These are phyloP conservation scores for Leucoagaricus sp. DNA, from an alignment of 1,284 basidiomycete species.

Conservation along the genomic window DNA sequence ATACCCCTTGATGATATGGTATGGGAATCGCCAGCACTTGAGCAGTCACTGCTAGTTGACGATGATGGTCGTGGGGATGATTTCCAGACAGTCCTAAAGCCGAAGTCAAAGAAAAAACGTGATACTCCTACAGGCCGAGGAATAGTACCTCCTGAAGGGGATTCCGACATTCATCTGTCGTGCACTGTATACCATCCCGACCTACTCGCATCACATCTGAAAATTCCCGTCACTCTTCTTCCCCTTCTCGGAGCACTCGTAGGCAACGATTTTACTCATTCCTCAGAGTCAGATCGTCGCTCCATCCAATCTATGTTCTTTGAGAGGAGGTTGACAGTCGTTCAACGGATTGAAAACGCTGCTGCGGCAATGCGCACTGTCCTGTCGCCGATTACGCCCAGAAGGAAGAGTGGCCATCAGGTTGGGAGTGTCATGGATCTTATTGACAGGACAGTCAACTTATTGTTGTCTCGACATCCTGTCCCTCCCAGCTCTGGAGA, in stretches of 20 bases:
- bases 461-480: conserved; percentile 52
- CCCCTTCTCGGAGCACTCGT: conserved; percentile 85
- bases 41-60: conserved; percentile 33
- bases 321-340: conserved; percentile 52
- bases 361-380: conserved; percentile 55
- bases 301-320: conserved; percentile 70
- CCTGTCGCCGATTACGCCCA: conserved; percentile 44
- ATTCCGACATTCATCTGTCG: conserved; percentile 46
- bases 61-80: conserved; percentile 47
- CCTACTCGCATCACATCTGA: conserved; percentile 63
- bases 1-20: conserved; percentile 80
- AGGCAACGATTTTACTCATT: conserved; percentile 82
- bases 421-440: conserved; percentile 73
- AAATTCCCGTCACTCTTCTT: conserved; percentile 71
- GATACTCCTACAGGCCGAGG: conserved; percentile 38
- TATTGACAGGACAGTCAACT: conserved; percentile 63
- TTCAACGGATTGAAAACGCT: conserved; percentile 61
- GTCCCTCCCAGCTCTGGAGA: conserved; percentile 58
- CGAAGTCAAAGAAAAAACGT: conserved; percentile 41
- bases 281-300: conserved; percentile 40
- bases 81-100: conserved; percentile 60
- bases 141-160: conserved; percentile 56
- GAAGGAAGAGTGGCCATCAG: conserved; percentile 52
- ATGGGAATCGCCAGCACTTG: conserved; percentile 51
- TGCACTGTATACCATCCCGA: conserved; percentile 67